These are phyloP conservation scores for Penicillium cosmopolitanum DNA, from an alignment of 495 filamentous ascomycete genomes.

Conservation along the genomic window DNA sequence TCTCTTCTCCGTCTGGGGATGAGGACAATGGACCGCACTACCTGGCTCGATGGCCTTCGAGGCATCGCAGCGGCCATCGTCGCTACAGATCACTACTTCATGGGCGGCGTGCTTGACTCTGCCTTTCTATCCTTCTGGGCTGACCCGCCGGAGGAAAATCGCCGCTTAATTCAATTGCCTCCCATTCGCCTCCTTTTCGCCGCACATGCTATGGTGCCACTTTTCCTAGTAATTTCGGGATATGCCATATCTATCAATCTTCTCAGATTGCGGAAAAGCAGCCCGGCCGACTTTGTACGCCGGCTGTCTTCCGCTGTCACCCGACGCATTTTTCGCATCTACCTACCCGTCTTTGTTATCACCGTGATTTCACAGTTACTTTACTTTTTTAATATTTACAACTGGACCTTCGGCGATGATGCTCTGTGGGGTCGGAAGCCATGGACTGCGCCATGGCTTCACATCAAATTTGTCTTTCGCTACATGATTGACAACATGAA, in stretches of 20 bases:
- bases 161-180: constrained; percentile 26
- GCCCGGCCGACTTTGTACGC: constrained; percentile 9
- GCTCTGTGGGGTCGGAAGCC: constrained; percentile 16
- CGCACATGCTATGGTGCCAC: constrained; percentile 27
- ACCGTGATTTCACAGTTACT: constrained; percentile 19
- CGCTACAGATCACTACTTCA: constrained; percentile 23
- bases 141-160: constrained; percentile 26
- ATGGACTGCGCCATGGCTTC: constrained; percentile 23
- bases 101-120: constrained; percentile 19
- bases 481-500: constrained; percentile 25
- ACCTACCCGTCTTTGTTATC: constrained; percentile 25
- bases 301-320: constrained; percentile 29
- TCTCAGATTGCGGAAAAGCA: constrained; percentile 16
- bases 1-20: neutral
- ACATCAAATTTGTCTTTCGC: constrained; percentile 24
- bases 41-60: constrained; percentile 34
- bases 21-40: constrained; percentile 25
- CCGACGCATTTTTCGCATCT: constrained; percentile 30
- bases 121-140: constrained; percentile 27
- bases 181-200: constrained; percentile 29
- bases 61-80: constrained; percentile 29
- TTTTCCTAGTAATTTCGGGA: constrained; percentile 34
- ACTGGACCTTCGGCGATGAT: constrained; percentile 21
- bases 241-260: constrained; percentile 31
- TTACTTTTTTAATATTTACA: constrained; percentile 26